A percentile compares a stretch with the other conserved stretches of the same genome.
Conservation (phyloP, 345 rosid species). For the Populus simonii region DNA sequence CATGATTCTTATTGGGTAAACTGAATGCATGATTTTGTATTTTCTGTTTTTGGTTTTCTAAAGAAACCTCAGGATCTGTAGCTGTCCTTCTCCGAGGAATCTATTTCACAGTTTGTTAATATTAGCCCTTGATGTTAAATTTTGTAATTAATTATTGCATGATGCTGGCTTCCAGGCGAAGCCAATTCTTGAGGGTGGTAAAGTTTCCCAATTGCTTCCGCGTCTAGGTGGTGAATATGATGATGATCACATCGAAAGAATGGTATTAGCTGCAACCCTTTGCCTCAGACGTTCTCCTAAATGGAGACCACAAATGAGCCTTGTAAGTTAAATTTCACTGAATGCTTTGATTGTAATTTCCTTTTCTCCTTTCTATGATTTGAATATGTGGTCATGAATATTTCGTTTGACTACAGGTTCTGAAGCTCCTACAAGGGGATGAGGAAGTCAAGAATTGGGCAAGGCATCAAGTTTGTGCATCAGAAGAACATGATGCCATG, state of each 20-base stretch:
- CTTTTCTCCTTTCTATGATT: neutral
- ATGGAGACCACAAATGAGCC: constrained; percentile 64
- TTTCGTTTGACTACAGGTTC: constrained; percentile 39
- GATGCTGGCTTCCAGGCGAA: constrained; percentile 55
- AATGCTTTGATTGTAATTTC: neutral
- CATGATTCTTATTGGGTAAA: neutral
- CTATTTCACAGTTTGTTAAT: neutral
- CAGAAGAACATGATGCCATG: constrained; percentile 46
- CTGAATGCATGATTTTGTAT: neutral
- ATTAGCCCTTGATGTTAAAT: neutral
- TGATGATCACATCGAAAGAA: constrained; percentile 52
- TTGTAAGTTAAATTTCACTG: constrained; percentile 39
- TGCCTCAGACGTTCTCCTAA: constrained; percentile 64
- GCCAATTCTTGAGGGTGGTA: constrained; percentile 67
- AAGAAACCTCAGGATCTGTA: neutral
- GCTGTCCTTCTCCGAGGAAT: neutral
- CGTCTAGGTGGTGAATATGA: constrained; percentile 39
- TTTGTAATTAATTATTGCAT: neutral
- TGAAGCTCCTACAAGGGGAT: constrained; percentile 82
- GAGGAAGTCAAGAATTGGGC: constrained; percentile 69
- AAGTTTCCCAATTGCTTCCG: constrained; percentile 65
- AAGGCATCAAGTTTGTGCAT: constrained; percentile 44
- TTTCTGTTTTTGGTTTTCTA: neutral
- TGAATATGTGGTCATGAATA: neutral
- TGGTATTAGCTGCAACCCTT: constrained; percentile 78